Percentiles rank a stretch among this genome's conserved stretches.
phyloP scores from a whole-genome alignment of 495 filamentous ascomycete genomes.

The Platismatia glauca region DNA sequence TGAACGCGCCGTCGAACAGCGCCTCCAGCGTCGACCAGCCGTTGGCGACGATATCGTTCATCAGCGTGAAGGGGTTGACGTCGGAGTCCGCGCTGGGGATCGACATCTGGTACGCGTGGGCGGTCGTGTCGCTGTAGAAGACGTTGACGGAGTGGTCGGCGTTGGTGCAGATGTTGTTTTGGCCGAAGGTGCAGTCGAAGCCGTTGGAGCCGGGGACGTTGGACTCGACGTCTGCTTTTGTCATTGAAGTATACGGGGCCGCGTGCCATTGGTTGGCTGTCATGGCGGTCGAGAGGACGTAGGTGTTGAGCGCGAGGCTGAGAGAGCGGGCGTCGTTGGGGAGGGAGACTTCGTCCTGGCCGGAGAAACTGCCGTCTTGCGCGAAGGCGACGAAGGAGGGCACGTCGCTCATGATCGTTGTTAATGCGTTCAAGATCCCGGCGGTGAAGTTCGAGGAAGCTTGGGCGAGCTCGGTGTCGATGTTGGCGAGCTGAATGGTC shows the following conservation, averaged over 20 bases:
- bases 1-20: background rate
- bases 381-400: conserved; percentile 8
- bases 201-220: conserved; percentile 23
- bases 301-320: background rate
- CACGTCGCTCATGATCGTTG: conserved; percentile 8
- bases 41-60: background rate
- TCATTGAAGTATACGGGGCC: background rate
- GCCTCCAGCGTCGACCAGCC: background rate
- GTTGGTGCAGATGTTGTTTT: too few species aligned
- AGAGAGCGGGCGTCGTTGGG: background rate
- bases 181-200: background rate
- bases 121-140: too few species aligned
- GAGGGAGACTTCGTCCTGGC: background rate
- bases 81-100: too few species aligned
- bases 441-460: background rate
- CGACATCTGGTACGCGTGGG: too few species aligned
- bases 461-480: background rate
- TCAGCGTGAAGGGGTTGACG: too few species aligned
- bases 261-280: background rate
- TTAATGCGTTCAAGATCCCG: background rate
- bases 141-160: too few species aligned
- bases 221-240: conserved; percentile 25
- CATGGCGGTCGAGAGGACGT: conserved; percentile 1
- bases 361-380: background rate
- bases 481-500: too few species aligned